Conservation (phyloP, 73 alveolate genomes). For the Breviolum minutum region DNA sequence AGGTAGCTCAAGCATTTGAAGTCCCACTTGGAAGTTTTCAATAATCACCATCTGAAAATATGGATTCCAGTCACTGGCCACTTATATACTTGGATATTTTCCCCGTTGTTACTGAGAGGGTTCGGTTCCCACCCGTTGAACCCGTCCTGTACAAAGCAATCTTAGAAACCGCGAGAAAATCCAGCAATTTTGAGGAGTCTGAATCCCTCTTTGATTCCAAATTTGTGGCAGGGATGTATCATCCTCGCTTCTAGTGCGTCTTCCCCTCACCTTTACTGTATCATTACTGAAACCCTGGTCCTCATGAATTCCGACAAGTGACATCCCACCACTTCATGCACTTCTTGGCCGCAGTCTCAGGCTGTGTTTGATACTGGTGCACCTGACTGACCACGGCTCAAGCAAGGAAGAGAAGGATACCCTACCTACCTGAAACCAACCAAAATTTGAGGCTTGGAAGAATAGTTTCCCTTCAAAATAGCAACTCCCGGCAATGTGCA, state of each 20-base stretch:
- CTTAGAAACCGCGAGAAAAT: too few relatives aligned
- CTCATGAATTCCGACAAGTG: neutral
- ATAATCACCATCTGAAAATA: neutral
- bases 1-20: neutral
- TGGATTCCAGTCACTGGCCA: too few relatives aligned
- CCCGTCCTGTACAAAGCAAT: neutral
- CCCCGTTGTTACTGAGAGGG: too few relatives aligned
- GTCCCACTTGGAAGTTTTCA: too few relatives aligned
- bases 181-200: too few relatives aligned
- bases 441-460: neutral
- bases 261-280: neutral
- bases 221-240: neutral
- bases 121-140: neutral
- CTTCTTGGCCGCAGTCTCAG: conserved; percentile 93
- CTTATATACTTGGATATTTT: too few relatives aligned
- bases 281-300: neutral
- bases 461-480: too few relatives aligned
- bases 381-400: neutral
- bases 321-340: conserved; percentile 95
- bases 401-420: neutral
- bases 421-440: neutral
- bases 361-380: conserved; percentile 78
- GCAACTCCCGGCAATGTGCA: too few relatives aligned
- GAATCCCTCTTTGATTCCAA: too few relatives aligned
- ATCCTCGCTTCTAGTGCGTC: too few relatives aligned